Base-by-base conservation (phyloP, 139 green algal genomes). In the Auxenochlorella pyrenoidosa region DNA sequence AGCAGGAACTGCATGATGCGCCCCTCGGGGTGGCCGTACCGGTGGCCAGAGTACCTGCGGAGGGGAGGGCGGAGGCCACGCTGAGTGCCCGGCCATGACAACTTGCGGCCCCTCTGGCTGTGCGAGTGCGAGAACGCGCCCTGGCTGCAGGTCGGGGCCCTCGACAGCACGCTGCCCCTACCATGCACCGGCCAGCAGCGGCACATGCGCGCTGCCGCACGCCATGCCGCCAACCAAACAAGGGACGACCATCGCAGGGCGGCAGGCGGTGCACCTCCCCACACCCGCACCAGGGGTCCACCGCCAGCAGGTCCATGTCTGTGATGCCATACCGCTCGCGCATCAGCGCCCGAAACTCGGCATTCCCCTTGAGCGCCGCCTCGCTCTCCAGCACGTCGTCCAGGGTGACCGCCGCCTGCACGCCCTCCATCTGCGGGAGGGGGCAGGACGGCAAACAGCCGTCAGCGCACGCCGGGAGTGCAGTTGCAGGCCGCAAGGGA, bases 311-410 rank as follows among this genome's bases (percentile, higher is more conserved):
- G 5, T 91, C 89, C 32, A 95, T 65, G 89, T 95, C 87, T 15
- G 83, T 93, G 76, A 97, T 92, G 79, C 92, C 89, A 79, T 96
- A 97, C 19, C 93, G 93, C 58, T 96, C 88, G 30, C 21, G 44
- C 82, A 98, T 71, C 43, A 97, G 78, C 68, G 84, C 66, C 51
- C 51, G 36, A 24, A 97, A 84, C 28, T 75, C 40, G 0, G 72
- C 34, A 82, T 95, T 91, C 19, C 80, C 63, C 85, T 94, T 93
- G 36, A 95, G 89, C 75, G 93, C 87, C 18, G 80, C 87, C 92
- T 98, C 95, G 0, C 92, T 92, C 24, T 95, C 85, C 36, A 91
- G 24, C 86, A 91, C 94, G 83, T 98, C 95, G 54, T 96, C 94
- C 32, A 94, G 90, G 6, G 90, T 95, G 51, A 94, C 89, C 68